Evolutionary conservation across 2,329 filamentous ascomycete species (phyloP).

Genomic region (Botrytis hyacinthi): DNA sequence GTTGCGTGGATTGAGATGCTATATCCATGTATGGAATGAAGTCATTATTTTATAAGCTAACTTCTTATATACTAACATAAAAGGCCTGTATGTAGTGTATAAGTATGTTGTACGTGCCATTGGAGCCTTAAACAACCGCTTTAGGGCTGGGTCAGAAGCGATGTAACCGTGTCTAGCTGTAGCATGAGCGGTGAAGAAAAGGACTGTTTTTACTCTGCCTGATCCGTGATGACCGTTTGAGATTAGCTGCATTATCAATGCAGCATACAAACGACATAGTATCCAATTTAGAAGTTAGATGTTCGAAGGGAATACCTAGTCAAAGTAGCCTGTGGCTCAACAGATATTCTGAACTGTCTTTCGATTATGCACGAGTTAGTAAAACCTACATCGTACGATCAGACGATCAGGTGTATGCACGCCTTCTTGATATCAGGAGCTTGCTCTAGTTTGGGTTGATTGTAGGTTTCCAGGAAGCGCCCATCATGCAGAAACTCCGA

Average conservation of each 20-base stretch:
- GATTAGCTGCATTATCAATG: not conserved
- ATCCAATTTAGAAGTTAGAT: not conserved
- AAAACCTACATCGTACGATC: not conserved
- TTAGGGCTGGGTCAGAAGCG: not conserved
- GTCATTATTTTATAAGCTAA: slow-evolving; percentile 2
- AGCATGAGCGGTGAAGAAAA: not conserved
- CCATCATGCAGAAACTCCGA: not conserved
- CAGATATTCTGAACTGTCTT: not conserved
- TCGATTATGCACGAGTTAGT: not conserved
- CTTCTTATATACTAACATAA: not conserved
- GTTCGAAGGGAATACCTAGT: not conserved
- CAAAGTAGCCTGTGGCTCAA: not conserved
- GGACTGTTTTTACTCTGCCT: not conserved
- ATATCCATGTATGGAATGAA: slow-evolving; percentile 9
- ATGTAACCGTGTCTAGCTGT: not conserved
- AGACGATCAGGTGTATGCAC: not conserved
- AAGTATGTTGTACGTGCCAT: not conserved
- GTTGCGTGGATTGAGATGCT: not conserved
- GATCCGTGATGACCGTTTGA: not conserved
- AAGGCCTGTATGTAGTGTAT: not conserved
- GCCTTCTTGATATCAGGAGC: not conserved
- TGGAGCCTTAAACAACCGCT: not conserved
- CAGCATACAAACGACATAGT: not conserved
- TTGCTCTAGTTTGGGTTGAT: not conserved
- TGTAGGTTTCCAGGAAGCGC: not conserved